Evolutionary conservation across 106 monocot genomes (phyloP), one percentile per base, ranked within the genome.

Genomic region (Platanthera zijinensis): DNA sequence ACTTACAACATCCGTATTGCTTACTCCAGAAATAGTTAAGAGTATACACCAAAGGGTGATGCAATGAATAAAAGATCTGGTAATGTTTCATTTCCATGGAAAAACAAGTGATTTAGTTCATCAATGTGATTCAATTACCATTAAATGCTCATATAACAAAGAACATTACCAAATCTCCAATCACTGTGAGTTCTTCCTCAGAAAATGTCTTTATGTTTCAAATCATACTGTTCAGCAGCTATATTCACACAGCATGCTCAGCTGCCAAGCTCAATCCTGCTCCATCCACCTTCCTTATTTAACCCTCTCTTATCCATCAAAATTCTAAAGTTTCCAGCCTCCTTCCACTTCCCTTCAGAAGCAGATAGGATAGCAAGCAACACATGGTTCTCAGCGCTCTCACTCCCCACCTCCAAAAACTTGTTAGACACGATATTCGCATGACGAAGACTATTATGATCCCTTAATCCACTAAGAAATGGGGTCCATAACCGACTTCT

Each of bases 201-300:
- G 39, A 2, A 0, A 39, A 39, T 39, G 39, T 3, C 39, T 39
- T 39, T 2, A 39, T 39, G 39, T 3, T 39, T 39, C 39, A 39
- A 39, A 39, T 39, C 39, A 39, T 39, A 39, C 2, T 39, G 39
- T 39, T 0, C 39, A 39, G 39, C 39, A 39, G 39, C 66, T 32
- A 32, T 8, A 66, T 66, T 12, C 10, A 32, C 30, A 32, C 10
- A 63, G 25, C 10, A 48, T 48, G 15, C 63, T 78, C 30, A 82
- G 72, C 61, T 61, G 28, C 17, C 4, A 62, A 73, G 25, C 32
- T 83, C 82, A 69, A 79, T 74, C 56, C 67, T 82, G 71, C 82
- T 88, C 84, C 80, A 88, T 45, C 87, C 87, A 50, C 80, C 76
- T 74, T 88, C 53, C 62, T 88, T 88, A 19, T 74, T 54, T 56